phyloP scores from a whole-genome alignment of 108 stramenopile species.

The Skeletonema costatum region DNA sequence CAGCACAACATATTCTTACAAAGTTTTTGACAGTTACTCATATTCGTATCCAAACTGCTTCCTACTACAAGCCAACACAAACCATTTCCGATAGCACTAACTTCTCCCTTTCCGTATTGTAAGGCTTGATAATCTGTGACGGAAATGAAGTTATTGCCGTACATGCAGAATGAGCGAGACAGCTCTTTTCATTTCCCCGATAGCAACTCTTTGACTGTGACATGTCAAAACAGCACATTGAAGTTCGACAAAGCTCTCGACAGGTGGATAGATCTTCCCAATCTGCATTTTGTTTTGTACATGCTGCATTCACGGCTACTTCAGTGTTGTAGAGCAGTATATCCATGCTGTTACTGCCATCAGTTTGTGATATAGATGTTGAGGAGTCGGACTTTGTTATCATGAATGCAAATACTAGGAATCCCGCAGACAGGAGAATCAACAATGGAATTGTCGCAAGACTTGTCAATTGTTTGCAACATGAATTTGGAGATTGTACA shows the following conservation, averaged over 20 bases:
- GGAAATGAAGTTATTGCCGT: background rate
- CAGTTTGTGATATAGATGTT: background rate
- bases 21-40: background rate
- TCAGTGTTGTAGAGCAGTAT: background rate
- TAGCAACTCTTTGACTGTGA: background rate
- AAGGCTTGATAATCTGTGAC: background rate
- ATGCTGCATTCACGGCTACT: background rate
- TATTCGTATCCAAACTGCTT: background rate
- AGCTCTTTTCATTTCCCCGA: background rate
- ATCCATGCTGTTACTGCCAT: background rate
- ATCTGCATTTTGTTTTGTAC: background rate
- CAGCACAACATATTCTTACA: background rate
- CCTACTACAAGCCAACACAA: background rate
- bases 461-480: background rate
- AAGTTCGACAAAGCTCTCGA: background rate
- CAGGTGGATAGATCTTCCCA: background rate
- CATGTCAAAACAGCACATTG: background rate
- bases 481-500: background rate
- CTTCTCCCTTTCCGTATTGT: background rate
- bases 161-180: background rate
- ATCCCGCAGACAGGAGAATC: background rate
- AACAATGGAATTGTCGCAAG: background rate
- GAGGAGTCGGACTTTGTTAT: background rate
- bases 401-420: background rate
- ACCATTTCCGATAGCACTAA: background rate